Percentiles rank a stretch among this genome's conserved stretches.
Conservation (phyloP, 495 filamentous ascomycete genomes). For the Xylaria acuta region DNA sequence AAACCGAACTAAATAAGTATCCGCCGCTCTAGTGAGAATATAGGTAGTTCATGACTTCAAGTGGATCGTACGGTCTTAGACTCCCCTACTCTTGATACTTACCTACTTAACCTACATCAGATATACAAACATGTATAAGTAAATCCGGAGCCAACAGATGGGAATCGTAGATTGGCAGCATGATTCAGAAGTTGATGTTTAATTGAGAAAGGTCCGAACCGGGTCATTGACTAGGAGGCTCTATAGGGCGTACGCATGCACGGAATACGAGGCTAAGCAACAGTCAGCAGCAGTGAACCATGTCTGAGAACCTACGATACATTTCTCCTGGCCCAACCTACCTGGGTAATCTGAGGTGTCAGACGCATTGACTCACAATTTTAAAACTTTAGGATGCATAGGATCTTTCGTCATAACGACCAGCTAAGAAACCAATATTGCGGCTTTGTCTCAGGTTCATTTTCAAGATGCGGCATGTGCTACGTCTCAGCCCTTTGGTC, state of each 20-base stretch:
- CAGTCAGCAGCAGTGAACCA: neutral
- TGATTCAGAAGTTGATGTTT: neutral
- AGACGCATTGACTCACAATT: constrained; percentile 4
- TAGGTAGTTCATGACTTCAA: no score
- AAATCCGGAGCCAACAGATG: neutral
- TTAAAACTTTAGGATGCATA: neutral
- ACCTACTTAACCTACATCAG: neutral
- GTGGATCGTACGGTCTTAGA: neutral
- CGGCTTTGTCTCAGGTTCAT: neutral
- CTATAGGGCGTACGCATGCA: neutral
- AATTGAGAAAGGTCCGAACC: neutral
- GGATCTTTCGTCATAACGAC: neutral
- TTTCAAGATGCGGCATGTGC: neutral
- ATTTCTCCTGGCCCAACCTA: neutral
- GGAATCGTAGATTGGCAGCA: neutral
- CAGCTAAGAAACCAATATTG: neutral
- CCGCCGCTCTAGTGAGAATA: no score
- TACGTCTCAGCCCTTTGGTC: neutral
- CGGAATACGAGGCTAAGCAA: neutral
- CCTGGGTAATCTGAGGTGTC: neutral
- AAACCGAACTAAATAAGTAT: neutral
- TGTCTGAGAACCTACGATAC: neutral
- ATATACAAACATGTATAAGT: neutral
- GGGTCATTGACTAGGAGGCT: neutral
- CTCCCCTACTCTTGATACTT: neutral